A percentile compares a stretch with the other conserved stretches of the same genome.
Evolutionary conservation across 495 filamentous ascomycete species (phyloP).

Genomic region (Evernia prunastri): DNA sequence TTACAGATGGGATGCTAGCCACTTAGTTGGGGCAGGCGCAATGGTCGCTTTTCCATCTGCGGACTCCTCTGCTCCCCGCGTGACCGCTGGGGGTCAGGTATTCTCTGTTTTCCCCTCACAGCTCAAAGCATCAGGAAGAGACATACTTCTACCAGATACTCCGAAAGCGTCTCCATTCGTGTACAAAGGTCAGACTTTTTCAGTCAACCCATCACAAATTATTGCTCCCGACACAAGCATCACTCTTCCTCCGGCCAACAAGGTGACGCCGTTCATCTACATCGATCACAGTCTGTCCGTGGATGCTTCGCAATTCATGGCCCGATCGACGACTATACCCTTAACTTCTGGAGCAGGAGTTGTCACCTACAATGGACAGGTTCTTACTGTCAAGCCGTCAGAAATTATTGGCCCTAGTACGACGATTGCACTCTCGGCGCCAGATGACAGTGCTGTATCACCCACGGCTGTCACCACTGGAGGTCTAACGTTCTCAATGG

Average conservation of each 20-base stretch:
- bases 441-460: conserved; percentile 10
- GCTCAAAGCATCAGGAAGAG: conserved; percentile 23
- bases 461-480: conserved; percentile 36
- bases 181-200: conserved; percentile 25
- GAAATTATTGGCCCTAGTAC: conserved; percentile 23
- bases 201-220: conserved; percentile 22
- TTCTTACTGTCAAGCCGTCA: conserved; percentile 22
- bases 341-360: conserved; percentile 13
- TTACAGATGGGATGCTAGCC: conserved; percentile 21
- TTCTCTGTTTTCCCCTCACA: conserved; percentile 25
- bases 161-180: conserved; percentile 19
- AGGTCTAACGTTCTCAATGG: conserved; percentile 36
- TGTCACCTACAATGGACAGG: conserved; percentile 21
- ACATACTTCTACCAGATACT: conserved; percentile 20
- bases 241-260: conserved; percentile 6
- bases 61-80: conserved; percentile 9
- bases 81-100: conserved; percentile 24
- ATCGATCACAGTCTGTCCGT: conserved; percentile 26
- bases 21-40: conserved; percentile 19
- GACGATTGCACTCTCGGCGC: conserved; percentile 22
- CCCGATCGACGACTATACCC: conserved; percentile 21
- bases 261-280: conserved; percentile 13
- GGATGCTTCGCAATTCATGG: conserved; percentile 21
- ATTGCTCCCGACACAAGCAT: conserved; percentile 24
- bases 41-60: conserved; percentile 20